Conservation (phyloP, 176 grass and related monocot species). For the Raddia distichophylla region DNA sequence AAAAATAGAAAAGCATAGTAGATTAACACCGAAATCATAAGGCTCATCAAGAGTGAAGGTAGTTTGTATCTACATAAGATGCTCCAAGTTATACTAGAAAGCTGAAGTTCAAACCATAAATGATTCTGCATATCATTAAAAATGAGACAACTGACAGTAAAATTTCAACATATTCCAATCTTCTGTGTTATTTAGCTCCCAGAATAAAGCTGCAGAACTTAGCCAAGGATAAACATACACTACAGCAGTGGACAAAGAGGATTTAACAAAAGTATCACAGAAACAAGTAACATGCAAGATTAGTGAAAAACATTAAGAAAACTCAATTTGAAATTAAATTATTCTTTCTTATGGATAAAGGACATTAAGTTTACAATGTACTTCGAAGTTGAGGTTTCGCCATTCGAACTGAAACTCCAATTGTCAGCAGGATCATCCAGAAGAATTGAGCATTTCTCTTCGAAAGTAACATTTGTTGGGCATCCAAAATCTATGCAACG, state of each 20-base stretch:
- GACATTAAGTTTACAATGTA: conserved; percentile 92
- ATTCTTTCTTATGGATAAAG: conserved; percentile 41
- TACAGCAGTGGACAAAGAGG: conserved; percentile 23
- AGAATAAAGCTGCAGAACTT: conserved; percentile 18
- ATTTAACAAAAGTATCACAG: conserved; percentile 13
- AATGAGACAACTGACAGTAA: conserved; percentile 2
- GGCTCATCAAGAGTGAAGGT: background rate
- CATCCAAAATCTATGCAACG: conserved; percentile 59
- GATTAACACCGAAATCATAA: conserved; percentile 17
- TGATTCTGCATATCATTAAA: background rate
- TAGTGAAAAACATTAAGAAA: conserved; percentile 32
- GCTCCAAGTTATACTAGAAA: conserved; percentile 35
- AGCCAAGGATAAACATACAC: background rate
- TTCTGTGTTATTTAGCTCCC: conserved; percentile 4
- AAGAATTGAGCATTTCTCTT: conserved; percentile 76
- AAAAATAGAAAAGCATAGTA: background rate
- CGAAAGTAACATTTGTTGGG: conserved; percentile 49
- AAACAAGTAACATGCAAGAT: conserved; percentile 12
- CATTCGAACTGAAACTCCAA: conserved; percentile 80
- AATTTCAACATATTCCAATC: conserved; percentile 17
- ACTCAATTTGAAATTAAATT: conserved; percentile 37
- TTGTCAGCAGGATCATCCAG: conserved; percentile 72
- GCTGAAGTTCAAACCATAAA: background rate
- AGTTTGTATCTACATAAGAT: conserved; percentile 1
- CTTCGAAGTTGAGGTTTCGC: conserved; percentile 81